phyloP scores from a whole-genome alignment of 139 green algal species.

The Limnomonas spitsbergensis region DNA sequence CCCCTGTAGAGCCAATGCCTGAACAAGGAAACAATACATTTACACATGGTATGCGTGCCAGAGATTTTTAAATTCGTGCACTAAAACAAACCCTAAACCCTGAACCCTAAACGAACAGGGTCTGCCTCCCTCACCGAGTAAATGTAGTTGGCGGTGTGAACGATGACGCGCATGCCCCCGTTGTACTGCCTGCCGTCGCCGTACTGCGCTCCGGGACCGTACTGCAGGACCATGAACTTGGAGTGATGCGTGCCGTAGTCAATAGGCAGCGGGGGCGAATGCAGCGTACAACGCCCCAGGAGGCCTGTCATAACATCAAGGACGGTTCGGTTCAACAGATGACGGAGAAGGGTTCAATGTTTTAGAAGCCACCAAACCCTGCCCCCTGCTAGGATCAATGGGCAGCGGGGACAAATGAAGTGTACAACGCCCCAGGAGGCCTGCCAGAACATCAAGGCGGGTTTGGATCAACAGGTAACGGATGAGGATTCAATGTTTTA shows the following conservation, averaged over 20 bases:
- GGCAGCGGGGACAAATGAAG: background rate
- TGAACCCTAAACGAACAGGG: too few species aligned
- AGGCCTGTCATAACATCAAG: background rate
- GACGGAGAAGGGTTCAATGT: too few species aligned
- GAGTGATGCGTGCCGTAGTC: constrained; percentile 9
- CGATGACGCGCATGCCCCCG: background rate
- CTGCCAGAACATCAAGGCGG: background rate
- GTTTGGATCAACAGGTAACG: too few species aligned
- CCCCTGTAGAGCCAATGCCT: too few species aligned
- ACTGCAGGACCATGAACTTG: constrained; percentile 11
- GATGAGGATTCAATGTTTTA: too few species aligned
- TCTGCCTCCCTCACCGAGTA: constrained; percentile 2
- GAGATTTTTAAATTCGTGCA: too few species aligned
- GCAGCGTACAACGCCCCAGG: background rate
- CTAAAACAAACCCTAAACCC: too few species aligned
- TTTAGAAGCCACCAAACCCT: too few species aligned
- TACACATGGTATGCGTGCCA: too few species aligned
- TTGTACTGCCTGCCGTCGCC: background rate
- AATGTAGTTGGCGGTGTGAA: constrained; percentile 11
- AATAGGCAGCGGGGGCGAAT: constrained; percentile 5
- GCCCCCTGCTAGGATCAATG: background rate
- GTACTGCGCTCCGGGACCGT: background rate
- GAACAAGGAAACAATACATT: too few species aligned
- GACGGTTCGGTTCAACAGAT: too few species aligned
- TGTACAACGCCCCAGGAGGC: background rate